A percentile compares a stretch with the other conserved stretches of the same genome.
These are phyloP conservation scores for Mucor mucedo DNA, from an alignment of 371 early-diverging fungal species.

Conservation along the genomic window DNA sequence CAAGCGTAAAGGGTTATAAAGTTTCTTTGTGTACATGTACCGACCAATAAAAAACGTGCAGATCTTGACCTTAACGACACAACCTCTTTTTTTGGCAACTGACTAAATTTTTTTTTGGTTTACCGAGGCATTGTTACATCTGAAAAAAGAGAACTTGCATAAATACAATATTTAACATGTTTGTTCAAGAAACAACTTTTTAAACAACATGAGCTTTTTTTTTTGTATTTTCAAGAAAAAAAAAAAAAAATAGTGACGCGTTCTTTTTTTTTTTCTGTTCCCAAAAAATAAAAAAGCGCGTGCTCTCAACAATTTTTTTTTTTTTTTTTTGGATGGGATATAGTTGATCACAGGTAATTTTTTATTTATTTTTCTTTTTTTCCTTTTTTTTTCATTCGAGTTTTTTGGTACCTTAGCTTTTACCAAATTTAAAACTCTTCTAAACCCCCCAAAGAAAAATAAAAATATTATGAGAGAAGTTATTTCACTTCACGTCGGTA, in stretches of 20 bases:
- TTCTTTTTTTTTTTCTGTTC: not conserved
- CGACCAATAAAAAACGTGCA: not conserved
- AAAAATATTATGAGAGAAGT: conserved; percentile 72
- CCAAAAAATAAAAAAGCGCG: not conserved
- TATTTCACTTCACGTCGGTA: conserved; percentile 86
- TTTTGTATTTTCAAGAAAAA: not conserved
- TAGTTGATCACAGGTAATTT: conserved; percentile 16
- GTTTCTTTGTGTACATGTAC: too few species aligned
- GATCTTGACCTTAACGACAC: not conserved
- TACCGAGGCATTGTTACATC: not conserved
- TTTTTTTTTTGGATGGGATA: not conserved
- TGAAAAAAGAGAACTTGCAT: not conserved
- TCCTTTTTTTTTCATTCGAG: conserved; percentile 13
- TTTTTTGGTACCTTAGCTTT: conserved; percentile 17
- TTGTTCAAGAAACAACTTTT: too few species aligned
- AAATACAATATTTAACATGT: not conserved
- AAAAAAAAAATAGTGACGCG: not conserved
- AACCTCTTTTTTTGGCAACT: too few species aligned
- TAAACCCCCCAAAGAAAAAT: conserved; percentile 8
- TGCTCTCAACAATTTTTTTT: conserved; percentile 1
- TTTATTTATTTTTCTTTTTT: conserved; percentile 12
- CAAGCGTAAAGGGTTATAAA: too few species aligned
- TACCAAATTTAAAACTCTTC: conserved; percentile 16
- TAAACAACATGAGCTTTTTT: too few species aligned
- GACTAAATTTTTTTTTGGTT: not conserved